Conservation (phyloP, 169 alveolate genomes). For the Plasmodium inui region DNA sequence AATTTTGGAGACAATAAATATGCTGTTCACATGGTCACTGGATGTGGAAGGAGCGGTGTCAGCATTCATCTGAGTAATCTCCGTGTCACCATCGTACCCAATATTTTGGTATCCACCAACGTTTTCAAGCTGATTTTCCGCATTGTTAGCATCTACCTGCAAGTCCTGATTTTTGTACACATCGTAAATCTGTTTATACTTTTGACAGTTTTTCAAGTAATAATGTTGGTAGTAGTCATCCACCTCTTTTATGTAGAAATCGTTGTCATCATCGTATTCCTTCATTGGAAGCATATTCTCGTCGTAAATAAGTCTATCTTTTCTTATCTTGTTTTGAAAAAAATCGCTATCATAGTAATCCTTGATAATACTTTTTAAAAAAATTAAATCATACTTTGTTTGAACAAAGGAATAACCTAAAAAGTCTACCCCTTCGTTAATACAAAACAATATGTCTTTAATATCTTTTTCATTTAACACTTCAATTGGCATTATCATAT, state of each 20-base stretch:
- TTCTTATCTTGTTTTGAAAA: conserved; percentile 75
- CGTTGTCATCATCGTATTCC: conserved; percentile 51
- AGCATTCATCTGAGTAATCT: not conserved
- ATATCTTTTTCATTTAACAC: conserved; percentile 86
- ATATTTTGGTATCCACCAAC: not conserved
- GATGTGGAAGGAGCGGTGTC: not conserved
- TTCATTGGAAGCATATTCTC: conserved; percentile 45
- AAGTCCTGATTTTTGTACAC: conserved; percentile 52
- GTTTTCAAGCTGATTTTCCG: not conserved
- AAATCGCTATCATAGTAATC: conserved; percentile 80
- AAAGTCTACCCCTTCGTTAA: conserved; percentile 81
- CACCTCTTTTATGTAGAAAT: conserved; percentile 69
- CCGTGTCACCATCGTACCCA: not conserved
- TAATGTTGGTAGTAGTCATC: conserved; percentile 64
- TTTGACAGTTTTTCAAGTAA: conserved; percentile 52
- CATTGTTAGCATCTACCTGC: not conserved
- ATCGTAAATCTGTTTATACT: conserved; percentile 38
- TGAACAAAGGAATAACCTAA: conserved; percentile 86
- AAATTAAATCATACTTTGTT: conserved; percentile 80
- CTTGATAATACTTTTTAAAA: conserved; percentile 79
- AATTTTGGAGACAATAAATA: conserved; percentile 93
- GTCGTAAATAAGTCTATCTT: conserved; percentile 74
- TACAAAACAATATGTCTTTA: conserved; percentile 86
- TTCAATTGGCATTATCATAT: conserved; percentile 83
- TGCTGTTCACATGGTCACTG: conserved; percentile 79